Base-by-base conservation (phyloP, 495 filamentous ascomycete species). In the Penicillium fimorum region DNA sequence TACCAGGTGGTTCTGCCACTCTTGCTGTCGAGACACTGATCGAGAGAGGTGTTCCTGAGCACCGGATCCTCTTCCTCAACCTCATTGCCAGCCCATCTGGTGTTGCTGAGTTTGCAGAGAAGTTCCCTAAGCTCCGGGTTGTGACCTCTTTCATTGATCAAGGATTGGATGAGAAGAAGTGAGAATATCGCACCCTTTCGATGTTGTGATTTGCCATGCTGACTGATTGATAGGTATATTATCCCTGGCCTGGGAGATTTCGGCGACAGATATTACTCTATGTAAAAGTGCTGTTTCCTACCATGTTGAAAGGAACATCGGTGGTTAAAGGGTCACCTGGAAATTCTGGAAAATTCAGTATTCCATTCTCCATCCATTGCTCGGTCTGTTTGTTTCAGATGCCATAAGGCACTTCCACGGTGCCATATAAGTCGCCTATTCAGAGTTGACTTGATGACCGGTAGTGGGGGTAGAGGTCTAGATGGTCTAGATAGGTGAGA, bases 71-170 rank as follows among this genome's bases (percentile, higher is more conserved):
- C 30, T 98, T 98, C 73, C 77, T 98, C 33, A 98, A 98, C 68
- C 75, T 98, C 38, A 96, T 98, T 64, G 94, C 94, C 15, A 96
- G 92, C 64, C 94, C 94, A 1, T 86, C 96, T 58, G 94, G 94
- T 13, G 89, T 96, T 63, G 83, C 82, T 50, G 90, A 87, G 59
- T 98, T 98, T 74, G 90, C 93, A 2, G 79, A 91, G 66, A 88
- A 86, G 56, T 97, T 94, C 67, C 94, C 94, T n/a, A 92, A 89
- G 63, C 76, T 97, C 47, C 80, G 93, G 52, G 88, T 97, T 17
- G 91, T 98, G 43, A 97, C 94, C n/a, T 90, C 94, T 15, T 98
- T 98, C 67, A 83, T 98, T 61, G 94, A 98, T 66, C 84, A 91
- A 75, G 94, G 94, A 15, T 77, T 98, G 37, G 88, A 98, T 71